Conservation (phyloP, 2,329 filamentous ascomycete genomes). For the Colletotrichum tamarilloi region DNA sequence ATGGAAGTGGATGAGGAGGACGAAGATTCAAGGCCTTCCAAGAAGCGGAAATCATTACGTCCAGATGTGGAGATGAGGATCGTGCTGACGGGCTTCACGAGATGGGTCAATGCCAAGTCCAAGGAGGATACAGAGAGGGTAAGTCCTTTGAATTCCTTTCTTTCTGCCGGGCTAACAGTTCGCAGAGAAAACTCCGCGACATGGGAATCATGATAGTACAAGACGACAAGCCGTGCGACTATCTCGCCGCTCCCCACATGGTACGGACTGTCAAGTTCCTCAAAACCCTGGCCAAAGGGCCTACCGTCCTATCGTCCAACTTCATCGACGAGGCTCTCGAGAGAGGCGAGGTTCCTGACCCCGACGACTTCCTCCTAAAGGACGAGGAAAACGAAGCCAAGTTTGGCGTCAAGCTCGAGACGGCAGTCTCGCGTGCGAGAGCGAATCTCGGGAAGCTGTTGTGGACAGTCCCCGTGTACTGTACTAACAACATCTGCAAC, state of each 20-base stretch:
- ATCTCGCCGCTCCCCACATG: constrained; percentile 87
- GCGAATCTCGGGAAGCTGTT: constrained; percentile 83
- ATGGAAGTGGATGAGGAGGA: constrained; percentile 54
- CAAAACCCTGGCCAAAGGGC: constrained; percentile 83
- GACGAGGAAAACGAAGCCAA: constrained; percentile 80
- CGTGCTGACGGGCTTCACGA: constrained; percentile 84
- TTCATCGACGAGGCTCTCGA: constrained; percentile 85
- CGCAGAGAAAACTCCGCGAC: constrained; percentile 81
- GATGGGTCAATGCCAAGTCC: constrained; percentile 79
- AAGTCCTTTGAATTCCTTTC: constrained; percentile 47
- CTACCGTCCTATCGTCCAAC: constrained; percentile 78
- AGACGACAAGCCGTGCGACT: constrained; percentile 81
- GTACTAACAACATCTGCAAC: constrained; percentile 81
- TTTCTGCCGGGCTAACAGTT: constrained; percentile 36
- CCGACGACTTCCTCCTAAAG: constrained; percentile 74
- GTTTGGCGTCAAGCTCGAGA: constrained; percentile 75
- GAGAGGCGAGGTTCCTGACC: constrained; percentile 71
- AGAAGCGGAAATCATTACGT: constrained; percentile 71
- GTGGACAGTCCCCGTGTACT: constrained; percentile 82
- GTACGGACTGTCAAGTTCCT: constrained; percentile 96
- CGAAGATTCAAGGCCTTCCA: constrained; percentile 62
- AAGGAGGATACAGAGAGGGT: constrained; percentile 86
- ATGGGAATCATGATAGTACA: constrained; percentile 85
- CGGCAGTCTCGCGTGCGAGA: constrained; percentile 77
- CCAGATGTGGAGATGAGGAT: constrained; percentile 79